Conservation (phyloP, 2,329 filamentous ascomycete genomes). For the Lecanicillium sp. region DNA sequence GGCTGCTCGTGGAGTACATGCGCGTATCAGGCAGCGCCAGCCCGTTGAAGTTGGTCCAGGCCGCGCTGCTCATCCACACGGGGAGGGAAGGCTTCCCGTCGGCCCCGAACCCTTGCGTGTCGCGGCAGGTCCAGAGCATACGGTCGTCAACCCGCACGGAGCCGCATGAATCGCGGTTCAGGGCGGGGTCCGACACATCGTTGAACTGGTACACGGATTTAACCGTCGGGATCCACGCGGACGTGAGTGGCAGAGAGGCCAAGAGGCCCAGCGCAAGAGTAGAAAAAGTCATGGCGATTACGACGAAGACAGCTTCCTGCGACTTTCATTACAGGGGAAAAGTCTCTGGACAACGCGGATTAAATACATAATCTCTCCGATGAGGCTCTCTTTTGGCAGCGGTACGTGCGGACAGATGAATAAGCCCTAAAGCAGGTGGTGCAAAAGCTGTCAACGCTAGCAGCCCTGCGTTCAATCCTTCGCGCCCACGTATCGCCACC, state of each 20-base stretch:
- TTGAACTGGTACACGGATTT: constrained; percentile 5
- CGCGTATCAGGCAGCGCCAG: constrained; percentile 6
- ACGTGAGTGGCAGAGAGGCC: background rate
- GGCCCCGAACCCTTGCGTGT: constrained; percentile 1
- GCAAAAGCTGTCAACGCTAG: too few relatives aligned
- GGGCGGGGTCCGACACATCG: constrained; percentile 4
- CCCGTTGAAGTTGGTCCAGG: constrained; percentile 11
- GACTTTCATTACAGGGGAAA: too few relatives aligned
- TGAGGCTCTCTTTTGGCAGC: too few relatives aligned
- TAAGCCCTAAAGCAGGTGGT: too few relatives aligned
- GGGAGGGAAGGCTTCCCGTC: constrained; percentile 8
- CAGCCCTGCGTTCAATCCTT: too few relatives aligned
- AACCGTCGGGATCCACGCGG: constrained; percentile 12
- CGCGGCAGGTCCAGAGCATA: constrained; percentile 12
- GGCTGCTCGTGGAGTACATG: constrained; percentile 11
- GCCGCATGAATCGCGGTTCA: constrained; percentile 12
- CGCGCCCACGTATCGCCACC: too few relatives aligned
- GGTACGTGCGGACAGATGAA: too few relatives aligned
- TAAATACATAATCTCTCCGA: too few relatives aligned
- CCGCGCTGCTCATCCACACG: constrained; percentile 7
- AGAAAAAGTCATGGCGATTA: background rate
- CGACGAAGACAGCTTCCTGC: too few relatives aligned
- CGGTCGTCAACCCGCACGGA: constrained; percentile 9
- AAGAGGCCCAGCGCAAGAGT: background rate
- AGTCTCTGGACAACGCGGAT: too few relatives aligned